Evolutionary conservation across 345 rosid genomes (phyloP).

Genomic region (Populus simonii): DNA sequence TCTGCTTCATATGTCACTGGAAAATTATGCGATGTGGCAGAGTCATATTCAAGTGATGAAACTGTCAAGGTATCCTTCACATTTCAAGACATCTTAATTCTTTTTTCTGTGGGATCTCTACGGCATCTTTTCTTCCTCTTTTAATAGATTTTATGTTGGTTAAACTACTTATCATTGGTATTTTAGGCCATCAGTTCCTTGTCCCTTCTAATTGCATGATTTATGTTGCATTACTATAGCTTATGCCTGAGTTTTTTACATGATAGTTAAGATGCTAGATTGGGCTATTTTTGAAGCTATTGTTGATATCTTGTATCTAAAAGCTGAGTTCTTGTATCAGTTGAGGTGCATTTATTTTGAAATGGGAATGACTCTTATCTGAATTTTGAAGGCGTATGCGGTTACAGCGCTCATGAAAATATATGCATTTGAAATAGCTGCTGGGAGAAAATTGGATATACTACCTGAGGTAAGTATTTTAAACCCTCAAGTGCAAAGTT

Average conservation of each 20-base stretch:
- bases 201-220: neutral
- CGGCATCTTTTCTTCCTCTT: neutral
- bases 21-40: constrained; percentile 91
- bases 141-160: neutral
- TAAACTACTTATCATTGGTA: neutral
- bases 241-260: neutral
- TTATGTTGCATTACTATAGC: neutral
- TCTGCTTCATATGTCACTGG: constrained; percentile 82
- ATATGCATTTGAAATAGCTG: constrained; percentile 82
- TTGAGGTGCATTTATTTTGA: neutral
- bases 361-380: constrained; percentile 16
- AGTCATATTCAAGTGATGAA: constrained; percentile 93
- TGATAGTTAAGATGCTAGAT: neutral
- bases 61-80: constrained; percentile 64
- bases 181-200: neutral
- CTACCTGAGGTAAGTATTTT: constrained; percentile 76
- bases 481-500: neutral
- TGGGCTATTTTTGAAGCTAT: no score
- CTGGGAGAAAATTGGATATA: constrained; percentile 77
- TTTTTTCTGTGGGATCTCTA: neutral
- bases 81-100: neutral
- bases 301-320: no score
- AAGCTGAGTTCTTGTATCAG: no score
- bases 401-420: constrained; percentile 90
- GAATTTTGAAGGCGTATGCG: constrained; percentile 71